Evolutionary conservation across 257 asterid species (phyloP).

Genomic region (Paulownia fortunei): DNA sequence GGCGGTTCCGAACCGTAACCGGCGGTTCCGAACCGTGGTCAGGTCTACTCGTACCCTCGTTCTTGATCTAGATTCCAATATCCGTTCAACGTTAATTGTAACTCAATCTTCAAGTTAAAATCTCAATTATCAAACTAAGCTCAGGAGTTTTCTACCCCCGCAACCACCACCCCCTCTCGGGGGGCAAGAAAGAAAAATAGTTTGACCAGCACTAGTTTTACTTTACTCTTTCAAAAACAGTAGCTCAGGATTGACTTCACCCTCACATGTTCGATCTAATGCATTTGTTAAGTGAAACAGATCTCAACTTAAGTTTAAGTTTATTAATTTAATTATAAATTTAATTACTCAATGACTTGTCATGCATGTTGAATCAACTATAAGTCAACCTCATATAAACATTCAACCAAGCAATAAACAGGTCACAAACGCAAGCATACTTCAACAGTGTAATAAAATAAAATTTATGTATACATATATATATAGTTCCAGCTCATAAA

Average conservation of each 20-base stretch:
- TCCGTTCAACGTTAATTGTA: too few species aligned
- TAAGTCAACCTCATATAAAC: constrained; percentile 32
- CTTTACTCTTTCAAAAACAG: not conserved
- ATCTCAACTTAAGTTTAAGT: constrained; percentile 11
- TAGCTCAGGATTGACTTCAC: constrained; percentile 23
- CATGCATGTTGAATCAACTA: not conserved
- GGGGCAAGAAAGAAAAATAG: not conserved
- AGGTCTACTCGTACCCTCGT: too few species aligned
- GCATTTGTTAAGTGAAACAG: not conserved
- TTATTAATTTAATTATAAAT: not conserved
- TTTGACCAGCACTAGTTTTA: not conserved
- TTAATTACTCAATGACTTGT: not conserved
- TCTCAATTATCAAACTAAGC: too few species aligned
- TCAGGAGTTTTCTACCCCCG: too few species aligned
- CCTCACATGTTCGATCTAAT: constrained; percentile 11
- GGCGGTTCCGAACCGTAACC: too few species aligned
- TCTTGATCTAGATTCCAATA: too few species aligned
- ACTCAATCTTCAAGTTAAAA: too few species aligned
- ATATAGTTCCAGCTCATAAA: not conserved
- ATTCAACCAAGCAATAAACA: constrained; percentile 8
- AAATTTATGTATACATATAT: too few species aligned
- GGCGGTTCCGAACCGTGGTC: too few species aligned
- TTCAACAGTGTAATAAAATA: not conserved
- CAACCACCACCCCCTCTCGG: too few species aligned
- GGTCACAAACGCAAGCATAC: constrained; percentile 17